Base-by-base conservation (phyloP, 2,329 filamentous ascomycete species). In the Tolypocladium paradoxum region DNA sequence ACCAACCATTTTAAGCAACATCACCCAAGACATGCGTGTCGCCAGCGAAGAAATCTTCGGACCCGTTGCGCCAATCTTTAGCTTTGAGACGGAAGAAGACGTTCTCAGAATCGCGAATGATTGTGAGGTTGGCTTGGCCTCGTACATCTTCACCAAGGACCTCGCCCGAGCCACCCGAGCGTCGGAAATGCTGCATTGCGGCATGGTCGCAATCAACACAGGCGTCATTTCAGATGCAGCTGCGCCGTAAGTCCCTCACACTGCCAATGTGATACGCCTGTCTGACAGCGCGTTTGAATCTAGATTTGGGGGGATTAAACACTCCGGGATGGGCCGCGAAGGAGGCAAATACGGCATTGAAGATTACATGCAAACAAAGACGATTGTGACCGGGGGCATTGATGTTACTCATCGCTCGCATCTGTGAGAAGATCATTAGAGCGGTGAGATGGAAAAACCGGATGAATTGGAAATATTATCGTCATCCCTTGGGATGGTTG, bases 41-140 rank as follows among this genome's bases (percentile, higher is more conserved):
- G 85, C 88, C 5, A 75, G 75, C 1, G 92, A 97, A 70, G 93
- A 99, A 76, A 99, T 92, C 0, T 99, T 99, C 66, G 93, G 93
- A 0, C 93, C 93, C 3, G 87, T 97, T 0, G 92, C 91, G 0
- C 92, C 88, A 0, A 71, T 97, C 16, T 96, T 96, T 75, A 79
- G 83, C 49, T 99, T 97, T 65, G 81, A 88, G 47, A 90, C 85
- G 0, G 93, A 97, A 71, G 84, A 87, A 51, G 91, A 97, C 63
- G 93, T 96, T 6, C 83, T 96, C 33, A 76, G 79, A 57, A 72
- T 92, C 58, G 92, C 93, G 4, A 99, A 99, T 70, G 71, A 75
- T 43, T 77, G 88, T 1, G 84, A 92, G 51, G 91, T 97, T 37
- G 93, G 93, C 1, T 77, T 99, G 36, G 93, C 92, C 0, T 92